Conservation (phyloP, 805 yeast genomes). For the Clavispora carvajalis region DNA sequence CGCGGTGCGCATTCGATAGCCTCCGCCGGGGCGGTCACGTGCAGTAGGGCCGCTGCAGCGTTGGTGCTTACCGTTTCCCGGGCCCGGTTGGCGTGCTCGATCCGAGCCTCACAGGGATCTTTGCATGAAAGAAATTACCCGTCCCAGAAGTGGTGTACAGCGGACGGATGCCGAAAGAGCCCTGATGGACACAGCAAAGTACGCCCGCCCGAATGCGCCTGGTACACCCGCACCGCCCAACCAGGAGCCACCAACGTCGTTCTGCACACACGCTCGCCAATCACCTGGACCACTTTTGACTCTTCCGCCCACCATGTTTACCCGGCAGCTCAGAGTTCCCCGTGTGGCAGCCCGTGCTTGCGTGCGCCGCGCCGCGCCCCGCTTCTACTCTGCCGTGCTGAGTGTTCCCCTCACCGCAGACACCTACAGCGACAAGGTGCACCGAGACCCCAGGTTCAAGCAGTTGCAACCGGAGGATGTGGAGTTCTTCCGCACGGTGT, state of each 20-base stretch:
- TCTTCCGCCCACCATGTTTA: background rate
- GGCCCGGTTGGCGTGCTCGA: no score
- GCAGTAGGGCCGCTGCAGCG: background rate
- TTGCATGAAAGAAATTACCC: no score
- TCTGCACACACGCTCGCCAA: background rate
- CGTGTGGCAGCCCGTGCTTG: no score
- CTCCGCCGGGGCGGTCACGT: slow-evolving; percentile 15
- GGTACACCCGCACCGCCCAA: no score
- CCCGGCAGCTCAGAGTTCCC: background rate
- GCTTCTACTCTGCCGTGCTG: slow-evolving; percentile 20
- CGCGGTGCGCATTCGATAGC: slow-evolving; percentile 50
- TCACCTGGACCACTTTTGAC: background rate
- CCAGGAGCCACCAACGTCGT: no score
- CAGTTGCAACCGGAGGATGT: slow-evolving; percentile 53
- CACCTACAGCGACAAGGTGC: slow-evolving; percentile 53
- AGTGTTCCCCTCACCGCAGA: slow-evolving; percentile 61
- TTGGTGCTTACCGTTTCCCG: no score
- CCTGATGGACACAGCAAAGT: no score
- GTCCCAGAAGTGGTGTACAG: no score
- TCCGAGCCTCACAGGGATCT: no score
- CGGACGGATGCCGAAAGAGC: no score
- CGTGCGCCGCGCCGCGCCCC: background rate
- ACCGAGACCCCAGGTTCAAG: slow-evolving; percentile 48
- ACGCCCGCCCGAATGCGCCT: no score
- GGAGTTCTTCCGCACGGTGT: slow-evolving; percentile 51